Base-by-base conservation (phyloP, 495 filamentous ascomycete species). In the Niebla homalea region DNA sequence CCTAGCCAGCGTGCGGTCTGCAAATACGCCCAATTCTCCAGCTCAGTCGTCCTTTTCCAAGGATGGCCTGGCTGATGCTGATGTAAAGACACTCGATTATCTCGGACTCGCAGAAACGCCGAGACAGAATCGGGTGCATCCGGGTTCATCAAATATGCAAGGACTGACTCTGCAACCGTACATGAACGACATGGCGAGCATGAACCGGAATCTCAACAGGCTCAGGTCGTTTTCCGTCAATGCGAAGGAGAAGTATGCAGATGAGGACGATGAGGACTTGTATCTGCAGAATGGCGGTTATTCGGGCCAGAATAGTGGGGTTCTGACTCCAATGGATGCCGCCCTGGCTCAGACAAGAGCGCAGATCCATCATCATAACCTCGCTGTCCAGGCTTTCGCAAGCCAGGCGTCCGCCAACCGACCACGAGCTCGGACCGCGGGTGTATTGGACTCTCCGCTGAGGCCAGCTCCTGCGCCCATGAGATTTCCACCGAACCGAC, bases 151-250 rank as follows among this genome's bases (percentile, higher is more conserved):
- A 3, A 75, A 74, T 36, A 69, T 82, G 57, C 78, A 81, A 56
- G 65, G 78, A 53, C 52, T 75, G 19, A 57, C 69, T 25, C 63
- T 81, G 29, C 79, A 77, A 43, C 84, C 85, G 4, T 82, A 88
- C 56, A 69, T 94, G n/a, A 84, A 84, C 42, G 85, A 85, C 52
- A 69, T 92, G 58, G 79, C 79, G 43, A 74, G 77, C 46, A 78
- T 86, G 57, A 81, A 79, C 54, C 86, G 83, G 64, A 87, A 80
- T 52, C 75, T 84, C 48, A 97, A 84, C 64, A 77, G 92, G 41
- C 88, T 96, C 67, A 80, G 92, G 16, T 98, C 92, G 25, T 97
- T 95, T 63, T 98, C 92, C 19, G 92, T 98, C 43, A 97, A 98
- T 65, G 92, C 93, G 37, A 96, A 93, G 64, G 92, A 96, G 63